phyloP scores from a whole-genome alignment of 2,329 filamentous ascomycete species.

The Hypocrella siamensis region DNA sequence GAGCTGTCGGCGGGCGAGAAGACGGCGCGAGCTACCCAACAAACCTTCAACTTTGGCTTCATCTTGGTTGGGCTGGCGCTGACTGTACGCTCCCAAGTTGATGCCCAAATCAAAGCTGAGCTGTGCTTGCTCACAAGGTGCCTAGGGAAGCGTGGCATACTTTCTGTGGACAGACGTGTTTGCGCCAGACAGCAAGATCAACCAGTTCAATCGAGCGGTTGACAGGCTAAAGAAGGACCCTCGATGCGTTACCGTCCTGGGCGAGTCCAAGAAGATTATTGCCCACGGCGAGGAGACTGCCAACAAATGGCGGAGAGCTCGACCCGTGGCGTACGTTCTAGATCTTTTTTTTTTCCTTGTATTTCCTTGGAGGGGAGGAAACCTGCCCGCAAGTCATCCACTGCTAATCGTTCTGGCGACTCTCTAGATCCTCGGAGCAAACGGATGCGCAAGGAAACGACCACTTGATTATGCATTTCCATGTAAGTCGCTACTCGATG shows the following conservation, averaged over 20 bases:
- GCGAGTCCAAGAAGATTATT: constrained; percentile 57
- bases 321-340: constrained; percentile 38
- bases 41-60: constrained; percentile 74
- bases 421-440: constrained; percentile 42
- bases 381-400: too few relatives aligned
- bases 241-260: constrained; percentile 57
- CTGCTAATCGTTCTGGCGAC: not conserved
- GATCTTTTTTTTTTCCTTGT: not conserved
- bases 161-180: constrained; percentile 73
- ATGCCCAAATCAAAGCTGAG: not conserved
- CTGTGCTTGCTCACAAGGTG: not conserved
- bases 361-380: constrained; percentile 1
- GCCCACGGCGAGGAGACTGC: constrained; percentile 69
- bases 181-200: constrained; percentile 68
- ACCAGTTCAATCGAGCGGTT: constrained; percentile 77
- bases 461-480: constrained; percentile 74
- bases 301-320: constrained; percentile 63
- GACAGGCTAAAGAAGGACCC: constrained; percentile 60
- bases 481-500: constrained; percentile 29
- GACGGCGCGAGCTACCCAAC: constrained; percentile 70
- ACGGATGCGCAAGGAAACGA: constrained; percentile 63
- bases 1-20: constrained; percentile 66
- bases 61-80: constrained; percentile 59
- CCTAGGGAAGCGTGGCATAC: constrained; percentile 58
- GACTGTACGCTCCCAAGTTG: constrained; percentile 39